Evolutionary conservation across 108 stramenopile genomes (phyloP).

Genomic region (Cylindrotheca closterium): DNA sequence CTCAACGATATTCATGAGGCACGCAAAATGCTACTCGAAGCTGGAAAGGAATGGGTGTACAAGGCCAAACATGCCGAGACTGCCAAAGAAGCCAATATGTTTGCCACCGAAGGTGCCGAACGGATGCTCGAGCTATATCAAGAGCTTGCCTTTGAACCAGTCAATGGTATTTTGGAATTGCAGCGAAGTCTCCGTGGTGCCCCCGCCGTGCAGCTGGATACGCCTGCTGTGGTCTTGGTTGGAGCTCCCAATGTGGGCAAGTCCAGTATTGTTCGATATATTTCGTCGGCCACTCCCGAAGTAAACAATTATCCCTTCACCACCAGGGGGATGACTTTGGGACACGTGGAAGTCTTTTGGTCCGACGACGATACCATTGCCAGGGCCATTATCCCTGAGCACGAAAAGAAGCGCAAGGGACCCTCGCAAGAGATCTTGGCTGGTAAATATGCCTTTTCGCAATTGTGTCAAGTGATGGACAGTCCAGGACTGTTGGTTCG

Average conservation of each 20-base stretch:
- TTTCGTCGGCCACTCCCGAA: slow-evolving; percentile 93
- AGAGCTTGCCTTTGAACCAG: slow-evolving; percentile 58
- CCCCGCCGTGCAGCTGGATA: slow-evolving; percentile 86
- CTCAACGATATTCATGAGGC: slow-evolving; percentile 82
- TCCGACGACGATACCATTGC: slow-evolving; percentile 40
- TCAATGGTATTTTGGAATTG: slow-evolving; percentile 69
- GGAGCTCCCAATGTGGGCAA: slow-evolving; percentile 98
- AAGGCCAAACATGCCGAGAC: slow-evolving; percentile 79
- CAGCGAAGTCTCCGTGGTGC: slow-evolving; percentile 82
- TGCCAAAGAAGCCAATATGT: slow-evolving; percentile 62
- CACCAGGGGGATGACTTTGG: slow-evolving; percentile 94
- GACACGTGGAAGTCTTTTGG: slow-evolving; percentile 94
- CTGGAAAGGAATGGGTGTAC: slow-evolving; percentile 85
- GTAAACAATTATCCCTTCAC: slow-evolving; percentile 98
- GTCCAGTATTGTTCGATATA: slow-evolving; percentile 85
- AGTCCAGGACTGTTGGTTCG: slow-evolving; percentile 89
- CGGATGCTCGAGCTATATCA: slow-evolving; percentile 57
- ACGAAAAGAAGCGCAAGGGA: slow-evolving; percentile 21
- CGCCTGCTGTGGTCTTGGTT: slow-evolving; percentile 93
- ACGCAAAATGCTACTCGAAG: slow-evolving; percentile 69
- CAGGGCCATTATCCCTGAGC: slow-evolving; percentile 40
- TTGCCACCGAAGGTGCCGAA: slow-evolving; percentile 56
- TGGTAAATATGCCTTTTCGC: slow-evolving; percentile 53
- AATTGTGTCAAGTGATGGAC: slow-evolving; percentile 89
- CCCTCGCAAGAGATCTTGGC: slow-evolving; percentile 3